Percentiles rank a stretch among this genome's conserved stretches.
phyloP scores from a whole-genome alignment of 2,329 filamentous ascomycete species.

The Orbilia ellipsospora region DNA sequence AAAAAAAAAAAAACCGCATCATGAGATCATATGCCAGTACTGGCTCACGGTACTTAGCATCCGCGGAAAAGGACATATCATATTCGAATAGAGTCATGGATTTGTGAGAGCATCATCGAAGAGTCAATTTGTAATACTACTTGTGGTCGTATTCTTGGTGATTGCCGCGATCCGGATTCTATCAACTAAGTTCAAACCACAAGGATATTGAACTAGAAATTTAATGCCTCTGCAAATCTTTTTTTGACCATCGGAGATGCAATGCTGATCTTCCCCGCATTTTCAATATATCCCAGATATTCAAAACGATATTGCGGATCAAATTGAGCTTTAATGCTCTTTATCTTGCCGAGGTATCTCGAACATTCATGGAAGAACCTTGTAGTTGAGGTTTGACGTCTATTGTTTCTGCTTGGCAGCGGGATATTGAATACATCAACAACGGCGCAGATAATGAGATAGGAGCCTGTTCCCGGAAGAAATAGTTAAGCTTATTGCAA shows the following conservation, averaged over 20 bases:
- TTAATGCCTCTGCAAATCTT: conserved; percentile 10
- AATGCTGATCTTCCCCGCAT: conserved; percentile 48
- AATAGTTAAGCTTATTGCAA: conserved; percentile 36
- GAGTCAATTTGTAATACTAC: too few relatives aligned
- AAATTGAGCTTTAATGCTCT: conserved; percentile 13
- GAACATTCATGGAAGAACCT: conserved; percentile 34
- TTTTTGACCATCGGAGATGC: conserved; percentile 8
- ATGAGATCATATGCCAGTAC: too few relatives aligned
- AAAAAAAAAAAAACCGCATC: too few relatives aligned
- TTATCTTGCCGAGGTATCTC: conserved; percentile 24
- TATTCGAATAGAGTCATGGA: too few relatives aligned
- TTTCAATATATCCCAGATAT: conserved; percentile 44
- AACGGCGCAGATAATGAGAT: conserved; percentile 20
- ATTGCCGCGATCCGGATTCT: too few relatives aligned
- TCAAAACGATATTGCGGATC: conserved; percentile 9
- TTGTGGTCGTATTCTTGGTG: too few relatives aligned
- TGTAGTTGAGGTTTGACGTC: conserved; percentile 20
- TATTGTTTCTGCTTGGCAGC: conserved; percentile 29
- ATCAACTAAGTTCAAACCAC: background rate
- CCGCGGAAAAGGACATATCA: too few relatives aligned
- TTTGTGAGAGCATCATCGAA: too few relatives aligned
- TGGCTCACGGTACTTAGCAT: too few relatives aligned
- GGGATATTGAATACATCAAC: conserved; percentile 34
- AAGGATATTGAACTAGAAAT: background rate
- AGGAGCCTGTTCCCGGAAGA: conserved; percentile 21